Evolutionary conservation across 768 basidiomycete species (phyloP).

Genomic region (Auriscalpium orientale): DNA sequence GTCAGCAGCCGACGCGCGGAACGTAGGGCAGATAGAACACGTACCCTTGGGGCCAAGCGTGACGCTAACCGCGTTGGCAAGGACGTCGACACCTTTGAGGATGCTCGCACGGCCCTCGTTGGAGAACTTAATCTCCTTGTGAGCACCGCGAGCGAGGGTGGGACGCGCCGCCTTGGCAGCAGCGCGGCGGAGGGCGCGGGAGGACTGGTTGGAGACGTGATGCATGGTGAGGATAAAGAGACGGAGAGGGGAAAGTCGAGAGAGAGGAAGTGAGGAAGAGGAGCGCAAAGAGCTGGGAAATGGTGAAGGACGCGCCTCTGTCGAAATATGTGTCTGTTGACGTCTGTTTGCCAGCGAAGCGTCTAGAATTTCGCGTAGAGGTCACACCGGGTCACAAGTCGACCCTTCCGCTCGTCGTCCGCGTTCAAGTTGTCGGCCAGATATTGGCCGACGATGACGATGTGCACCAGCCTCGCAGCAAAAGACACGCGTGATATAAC

Average conservation of each 20-base stretch:
- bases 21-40: constrained; percentile 10
- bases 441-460: no score
- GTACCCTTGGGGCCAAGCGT: constrained; percentile 94
- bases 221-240: constrained; percentile 44
- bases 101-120: constrained; percentile 93
- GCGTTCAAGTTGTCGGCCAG: no score
- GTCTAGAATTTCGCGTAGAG: no score
- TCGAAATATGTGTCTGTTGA: no score
- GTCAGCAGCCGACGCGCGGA: constrained; percentile 9
- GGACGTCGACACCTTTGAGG: constrained; percentile 91
- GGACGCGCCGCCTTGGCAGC: constrained; percentile 51
- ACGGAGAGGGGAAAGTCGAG: constrained; percentile 12
- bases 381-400: no score
- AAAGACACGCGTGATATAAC: no score
- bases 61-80: constrained; percentile 94
- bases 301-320: background rate
- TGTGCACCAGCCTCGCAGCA: no score
- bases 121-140: constrained; percentile 97
- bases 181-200: constrained; percentile 60
- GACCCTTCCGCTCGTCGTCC: no score
- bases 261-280: constrained; percentile 6
- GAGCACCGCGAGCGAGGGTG: constrained; percentile 58
- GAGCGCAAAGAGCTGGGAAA: constrained; percentile 1
- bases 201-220: constrained; percentile 58
- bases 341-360: no score